Percentiles rank a stretch among this genome's conserved stretches.
These are phyloP conservation scores for Schoenoplectus triqueter DNA, from an alignment of 202 grass and related monocot genomes.

Conservation along the genomic window DNA sequence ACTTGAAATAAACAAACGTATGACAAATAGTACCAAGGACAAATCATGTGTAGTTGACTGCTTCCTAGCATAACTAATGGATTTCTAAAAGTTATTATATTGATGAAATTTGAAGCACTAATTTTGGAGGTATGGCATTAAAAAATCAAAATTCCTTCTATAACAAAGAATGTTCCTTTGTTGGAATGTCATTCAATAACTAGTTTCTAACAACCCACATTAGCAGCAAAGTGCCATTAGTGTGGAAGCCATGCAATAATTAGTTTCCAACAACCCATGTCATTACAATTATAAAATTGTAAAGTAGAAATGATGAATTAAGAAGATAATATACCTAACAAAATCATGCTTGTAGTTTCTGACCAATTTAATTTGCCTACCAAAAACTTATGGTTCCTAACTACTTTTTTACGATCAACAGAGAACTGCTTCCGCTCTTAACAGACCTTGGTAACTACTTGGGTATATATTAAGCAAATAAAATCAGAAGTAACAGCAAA, in stretches of 20 bases:
- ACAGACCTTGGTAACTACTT: background rate
- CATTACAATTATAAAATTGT: background rate
- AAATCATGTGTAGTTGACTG: no score
- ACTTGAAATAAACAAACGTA: background rate
- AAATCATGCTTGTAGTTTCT: background rate
- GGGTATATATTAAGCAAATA: background rate
- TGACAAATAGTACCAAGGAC: background rate
- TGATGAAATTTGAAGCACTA: background rate
- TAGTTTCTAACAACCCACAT: slow-evolving; percentile 10
- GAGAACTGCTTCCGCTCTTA: background rate
- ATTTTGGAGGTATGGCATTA: background rate
- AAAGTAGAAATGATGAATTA: slow-evolving; percentile 14
- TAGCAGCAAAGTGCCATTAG: background rate
- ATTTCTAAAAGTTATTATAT: background rate
- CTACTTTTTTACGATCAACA: background rate
- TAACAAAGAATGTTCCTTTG: background rate
- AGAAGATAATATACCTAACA: background rate
- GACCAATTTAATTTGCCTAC: background rate
- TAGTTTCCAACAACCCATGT: slow-evolving; percentile 1
- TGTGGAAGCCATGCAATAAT: slow-evolving; percentile 5
- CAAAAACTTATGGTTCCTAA: background rate
- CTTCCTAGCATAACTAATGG: no score
- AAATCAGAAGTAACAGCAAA: background rate
- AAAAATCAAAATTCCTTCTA: background rate
- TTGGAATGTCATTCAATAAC: background rate